Percentiles rank a stretch among this genome's conserved stretches.
These are phyloP conservation scores for Lactuca saligna DNA, from an alignment of 129 eudicot species.

Conservation along the genomic window DNA sequence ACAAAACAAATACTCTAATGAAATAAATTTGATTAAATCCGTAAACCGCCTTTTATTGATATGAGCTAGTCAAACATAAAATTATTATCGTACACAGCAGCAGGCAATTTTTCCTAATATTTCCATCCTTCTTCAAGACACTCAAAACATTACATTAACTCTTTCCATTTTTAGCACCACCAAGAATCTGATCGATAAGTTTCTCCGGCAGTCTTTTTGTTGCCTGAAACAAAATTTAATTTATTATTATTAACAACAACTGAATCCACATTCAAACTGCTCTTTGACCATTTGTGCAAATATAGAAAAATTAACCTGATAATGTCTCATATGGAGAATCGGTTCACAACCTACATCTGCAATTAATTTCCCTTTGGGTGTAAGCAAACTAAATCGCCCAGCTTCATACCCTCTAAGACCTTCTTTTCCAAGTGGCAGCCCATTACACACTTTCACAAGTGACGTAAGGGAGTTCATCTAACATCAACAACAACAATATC, in stretches of 20 bases:
- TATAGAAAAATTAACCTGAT: slow-evolving; percentile 56
- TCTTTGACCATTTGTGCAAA: too few species aligned
- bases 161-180: slow-evolving; percentile 26
- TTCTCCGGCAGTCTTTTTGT: slow-evolving; percentile 72
- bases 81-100: neutral
- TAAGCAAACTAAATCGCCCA: slow-evolving; percentile 63
- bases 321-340: slow-evolving; percentile 89
- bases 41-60: neutral
- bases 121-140: neutral
- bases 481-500: neutral
- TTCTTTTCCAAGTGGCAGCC: slow-evolving; percentile 52
- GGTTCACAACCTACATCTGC: slow-evolving; percentile 99
- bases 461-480: slow-evolving; percentile 95
- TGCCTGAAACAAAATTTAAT: slow-evolving; percentile 39
- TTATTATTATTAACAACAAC: too few species aligned
- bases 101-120: slow-evolving; percentile 6
- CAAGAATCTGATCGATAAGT: slow-evolving; percentile 61
- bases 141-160: neutral
- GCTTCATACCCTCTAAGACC: slow-evolving; percentile 69
- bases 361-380: slow-evolving; percentile 69
- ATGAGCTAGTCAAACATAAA: slow-evolving; percentile 5
- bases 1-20: too few species aligned
- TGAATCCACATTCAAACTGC: too few species aligned
- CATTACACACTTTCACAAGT: slow-evolving; percentile 66
- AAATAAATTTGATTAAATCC: neutral